Conservation (phyloP, 1,284 basidiomycete species). For the Melampsora larici-populina region DNA sequence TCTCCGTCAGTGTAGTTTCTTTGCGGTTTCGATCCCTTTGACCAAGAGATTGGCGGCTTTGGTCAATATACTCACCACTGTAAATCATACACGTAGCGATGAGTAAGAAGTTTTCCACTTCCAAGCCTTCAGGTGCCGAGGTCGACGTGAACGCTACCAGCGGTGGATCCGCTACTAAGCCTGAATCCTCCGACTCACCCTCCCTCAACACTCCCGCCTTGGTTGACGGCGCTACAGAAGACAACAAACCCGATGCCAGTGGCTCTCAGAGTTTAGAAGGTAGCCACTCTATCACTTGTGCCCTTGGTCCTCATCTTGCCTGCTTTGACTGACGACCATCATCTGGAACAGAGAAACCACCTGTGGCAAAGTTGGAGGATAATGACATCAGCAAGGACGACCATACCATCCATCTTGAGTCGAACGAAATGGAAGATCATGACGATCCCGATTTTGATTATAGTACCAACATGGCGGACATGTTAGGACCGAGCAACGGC, state of each 20-base stretch:
- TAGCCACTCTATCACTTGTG: neutral
- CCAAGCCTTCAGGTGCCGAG: neutral
- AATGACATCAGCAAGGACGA: constrained; percentile 17
- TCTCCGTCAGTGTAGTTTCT: constrained; percentile 1
- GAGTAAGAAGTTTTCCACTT: constrained; percentile 3
- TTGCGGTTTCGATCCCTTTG: neutral
- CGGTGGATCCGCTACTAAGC: neutral
- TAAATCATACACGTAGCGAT: neutral
- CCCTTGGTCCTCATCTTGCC: too few species aligned
- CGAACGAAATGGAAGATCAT: constrained; percentile 18
- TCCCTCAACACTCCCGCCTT: too few species aligned
- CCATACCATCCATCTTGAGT: constrained; percentile 4
- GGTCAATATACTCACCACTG: neutral
- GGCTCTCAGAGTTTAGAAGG: neutral
- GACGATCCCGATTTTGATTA: constrained; percentile 36
- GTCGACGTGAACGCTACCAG: neutral
- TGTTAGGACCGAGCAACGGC: neutral
- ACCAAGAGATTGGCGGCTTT: too few species aligned
- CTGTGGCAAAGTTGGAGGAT: neutral
- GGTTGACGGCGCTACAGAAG: too few species aligned
- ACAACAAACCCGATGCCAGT: neutral
- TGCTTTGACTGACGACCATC: too few species aligned
- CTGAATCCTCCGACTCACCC: neutral
- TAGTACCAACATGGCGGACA: constrained; percentile 26
- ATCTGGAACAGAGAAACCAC: too few species aligned